Conservation (phyloP, 2,329 filamentous ascomycete species). For the Cytospora schulzeri region DNA sequence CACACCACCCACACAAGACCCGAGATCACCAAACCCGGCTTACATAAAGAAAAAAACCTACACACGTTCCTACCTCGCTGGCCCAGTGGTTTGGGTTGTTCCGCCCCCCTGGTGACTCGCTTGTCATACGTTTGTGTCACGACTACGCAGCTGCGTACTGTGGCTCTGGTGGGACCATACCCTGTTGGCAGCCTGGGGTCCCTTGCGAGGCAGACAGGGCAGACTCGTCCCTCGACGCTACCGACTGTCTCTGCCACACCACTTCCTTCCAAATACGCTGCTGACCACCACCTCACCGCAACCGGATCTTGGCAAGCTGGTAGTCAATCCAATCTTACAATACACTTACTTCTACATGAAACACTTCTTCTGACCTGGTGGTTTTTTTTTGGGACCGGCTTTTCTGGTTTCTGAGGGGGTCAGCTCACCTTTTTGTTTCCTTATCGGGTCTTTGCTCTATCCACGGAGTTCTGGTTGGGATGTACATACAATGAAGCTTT, state of each 20-base stretch:
- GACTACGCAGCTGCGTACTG: background rate
- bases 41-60: background rate
- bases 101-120: background rate
- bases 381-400: background rate
- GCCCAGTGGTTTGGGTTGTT: no score
- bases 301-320: background rate
- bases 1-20: background rate
- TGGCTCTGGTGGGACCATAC: background rate
- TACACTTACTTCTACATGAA: background rate
- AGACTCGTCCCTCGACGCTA: background rate
- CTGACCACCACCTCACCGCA: background rate
- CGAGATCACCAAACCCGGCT: slow-evolving; percentile 1
- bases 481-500: background rate
- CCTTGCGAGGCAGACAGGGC: background rate
- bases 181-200: background rate
- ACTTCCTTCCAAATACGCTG: background rate
- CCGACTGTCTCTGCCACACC: background rate
- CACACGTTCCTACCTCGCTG: background rate
- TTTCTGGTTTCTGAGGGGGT: background rate
- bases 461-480: background rate
- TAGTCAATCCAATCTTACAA: background rate
- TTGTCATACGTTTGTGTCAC: background rate
- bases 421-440: background rate
- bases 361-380: background rate
- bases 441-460: background rate